Conservation (phyloP, 805 yeast species). For the Dipodascus geniculatus region DNA sequence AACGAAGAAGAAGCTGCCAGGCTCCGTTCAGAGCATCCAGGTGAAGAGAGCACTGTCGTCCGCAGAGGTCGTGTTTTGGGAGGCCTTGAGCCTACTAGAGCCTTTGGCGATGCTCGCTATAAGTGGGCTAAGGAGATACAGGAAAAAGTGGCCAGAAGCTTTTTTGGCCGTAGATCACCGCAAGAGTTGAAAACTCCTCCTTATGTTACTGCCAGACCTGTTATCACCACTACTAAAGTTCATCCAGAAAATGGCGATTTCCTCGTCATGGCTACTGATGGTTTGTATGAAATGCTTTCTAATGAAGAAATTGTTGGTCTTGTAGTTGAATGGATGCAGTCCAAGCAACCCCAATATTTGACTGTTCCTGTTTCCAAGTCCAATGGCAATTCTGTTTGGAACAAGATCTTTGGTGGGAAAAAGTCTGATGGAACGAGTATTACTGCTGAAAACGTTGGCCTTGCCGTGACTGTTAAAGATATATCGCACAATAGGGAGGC, state of each 20-base stretch:
- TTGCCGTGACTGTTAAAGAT: conserved; percentile 21
- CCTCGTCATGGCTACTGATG: conserved; percentile 88
- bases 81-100: conserved; percentile 86
- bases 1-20: conserved; percentile 79
- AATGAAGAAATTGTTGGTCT: conserved; percentile 88
- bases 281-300: conserved; percentile 79
- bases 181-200: conserved; percentile 82
- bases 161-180: conserved; percentile 63
- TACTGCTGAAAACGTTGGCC: conserved; percentile 2
- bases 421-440: conserved; percentile 5
- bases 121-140: conserved; percentile 73
- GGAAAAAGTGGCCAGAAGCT: conserved; percentile 54
- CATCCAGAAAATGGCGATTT: conserved; percentile 66
- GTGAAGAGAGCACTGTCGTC: conserved; percentile 64
- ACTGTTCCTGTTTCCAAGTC: conserved; percentile 1
- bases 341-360: conserved; percentile 37
- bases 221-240: conserved; percentile 68
- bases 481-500: conserved; percentile 37
- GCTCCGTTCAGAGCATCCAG: conserved; percentile 79
- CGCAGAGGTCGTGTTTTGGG: conserved; percentile 87
- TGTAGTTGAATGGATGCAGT: conserved; percentile 88
- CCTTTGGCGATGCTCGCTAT: conserved; percentile 94
- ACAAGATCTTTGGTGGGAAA: conserved; percentile 1
- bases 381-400: conserved; percentile 3
- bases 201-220: conserved; percentile 95